Conservation (phyloP, 176 grass and related monocot genomes). For the Pontederia paniculata region DNA sequence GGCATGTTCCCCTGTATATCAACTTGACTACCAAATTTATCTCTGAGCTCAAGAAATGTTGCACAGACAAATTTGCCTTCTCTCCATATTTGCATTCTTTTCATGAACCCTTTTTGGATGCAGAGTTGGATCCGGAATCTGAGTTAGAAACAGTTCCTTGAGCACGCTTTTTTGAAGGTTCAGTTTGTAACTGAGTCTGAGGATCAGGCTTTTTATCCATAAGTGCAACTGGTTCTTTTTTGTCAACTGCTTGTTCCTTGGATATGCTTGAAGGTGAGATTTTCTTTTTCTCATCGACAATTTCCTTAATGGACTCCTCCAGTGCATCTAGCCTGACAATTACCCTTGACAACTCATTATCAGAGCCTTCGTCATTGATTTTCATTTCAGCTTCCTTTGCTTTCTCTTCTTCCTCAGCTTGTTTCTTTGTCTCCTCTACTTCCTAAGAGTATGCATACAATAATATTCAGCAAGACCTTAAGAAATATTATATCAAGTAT, state of each 20-base stretch:
- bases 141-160: too few species aligned
- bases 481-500: too few species aligned
- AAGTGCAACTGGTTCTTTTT: background rate
- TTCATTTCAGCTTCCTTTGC: constrained; percentile 47
- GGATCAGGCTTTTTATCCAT: constrained; percentile 3
- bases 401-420: constrained; percentile 27
- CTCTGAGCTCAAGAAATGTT: too few species aligned
- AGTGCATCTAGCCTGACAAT: constrained; percentile 58
- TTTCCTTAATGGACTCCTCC: constrained; percentile 56
- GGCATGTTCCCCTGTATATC: too few species aligned
- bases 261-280: constrained; percentile 11
- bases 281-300: constrained; percentile 55
- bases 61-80: too few species aligned
- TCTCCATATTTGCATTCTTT: too few species aligned
- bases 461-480: too few species aligned
- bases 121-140: too few species aligned
- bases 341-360: constrained; percentile 44
- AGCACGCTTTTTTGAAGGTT: too few species aligned
- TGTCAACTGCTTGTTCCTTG: constrained; percentile 6
- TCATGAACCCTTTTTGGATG: too few species aligned
- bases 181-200: background rate
- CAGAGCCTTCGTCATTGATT: constrained; percentile 40
- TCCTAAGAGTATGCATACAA: constrained; percentile 29
- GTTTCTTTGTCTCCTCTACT: constrained; percentile 28
- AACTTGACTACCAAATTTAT: too few species aligned